Base-by-base conservation (phyloP, 352 stramenopile genomes). In the Phytophthora hibernalis region DNA sequence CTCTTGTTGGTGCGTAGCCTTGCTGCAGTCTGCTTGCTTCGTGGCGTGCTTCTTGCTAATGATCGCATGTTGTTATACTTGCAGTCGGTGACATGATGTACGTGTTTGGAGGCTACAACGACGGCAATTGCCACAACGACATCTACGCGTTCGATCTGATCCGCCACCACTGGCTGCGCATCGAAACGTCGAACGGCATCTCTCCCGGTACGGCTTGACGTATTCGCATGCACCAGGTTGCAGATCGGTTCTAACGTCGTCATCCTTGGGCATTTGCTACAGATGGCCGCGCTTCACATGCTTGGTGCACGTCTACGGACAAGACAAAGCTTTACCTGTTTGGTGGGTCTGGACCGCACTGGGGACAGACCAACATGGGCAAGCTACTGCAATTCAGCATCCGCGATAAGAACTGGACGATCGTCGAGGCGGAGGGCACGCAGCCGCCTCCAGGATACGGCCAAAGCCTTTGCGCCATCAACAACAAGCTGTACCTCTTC, bases 361-460 rank as follows among this genome's bases (percentile, higher is more conserved):
- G 86, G 86, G 86, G 86, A 10, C 86, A 95, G 59, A 95, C 84
- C 8, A 95, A 95, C 70, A 95, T 95, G 86, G 84, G 86, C 52
- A 95, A 95, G 61, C 63, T 95, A 54, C 74, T 93, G 26, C 81
- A 93, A 53, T 95, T 91, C 65, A 83, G 72, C 48, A 90, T 95
- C 64, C 73, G 67, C 18, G 77, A 90, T 28, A 90, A 91, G 70
- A 91, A 87, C 52, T 95, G 86, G 86, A 91, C 79, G 11, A 89
- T 95, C 11, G 83, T 95, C 15, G 79, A 92, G 35, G 76, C 83
- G 0, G 66, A 89, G 45, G 86, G 86, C 7, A 79, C 72, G 20
- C 78, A 89, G 2, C 86, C 86, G 9, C 86, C 86, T 22, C 84
- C 86, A 1, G 86, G 86, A 12, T 95, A 93, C 49, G 86, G 84